Base-by-base conservation (phyloP, 2,329 filamentous ascomycete species). In the Phoma herbarum region DNA sequence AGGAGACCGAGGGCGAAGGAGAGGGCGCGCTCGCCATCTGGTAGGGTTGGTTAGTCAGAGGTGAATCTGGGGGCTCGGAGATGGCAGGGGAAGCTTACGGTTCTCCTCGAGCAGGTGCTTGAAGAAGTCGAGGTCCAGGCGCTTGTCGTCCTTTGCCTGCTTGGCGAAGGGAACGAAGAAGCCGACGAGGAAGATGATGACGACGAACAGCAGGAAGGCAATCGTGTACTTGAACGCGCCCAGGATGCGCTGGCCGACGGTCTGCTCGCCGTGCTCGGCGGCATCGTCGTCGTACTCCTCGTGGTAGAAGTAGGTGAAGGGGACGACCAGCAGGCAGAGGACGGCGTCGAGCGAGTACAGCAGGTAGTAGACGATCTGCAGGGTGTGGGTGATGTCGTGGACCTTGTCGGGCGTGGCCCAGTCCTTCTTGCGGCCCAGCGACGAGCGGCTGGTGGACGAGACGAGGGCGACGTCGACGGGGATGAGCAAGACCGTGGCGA, bases 241-340 rank as follows among this genome's bases (percentile, higher is more conserved):
- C 85, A 88, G 89, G 60, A 98, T 84, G 53, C 92, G 86, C 71
- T 87, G 85, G 7, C 83, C 84, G 58, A 90, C 77, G 2, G 90
- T 90, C 74, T 93, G 89, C 28, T 86, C 87, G 29, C 92, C 91
- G 60, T 91, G 86, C 69, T 96, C 91, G 31, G 89, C 85, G 61
- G 93, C 93, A 20, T 94, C 89, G 79, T 97, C 93, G 71, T 97
- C 94, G 66, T 96, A 96, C 77, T 98, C 95, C 77, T 99, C 95
- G 72, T 96, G 95, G 88, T 90, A 97, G 77, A 99, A 99, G 81
- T 99, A 99, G 46, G 93, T 90, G 74, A 99, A 99, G 0, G 95
- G 95, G 20, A 98, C 90, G 43, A 97, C 86, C 18, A 98, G 77
- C 44, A 99, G 83, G 73, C 95, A 99, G 11, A 99, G 86, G 6